Conservation (phyloP, 495 filamentous ascomycete genomes). For the Evernia prunastri region DNA sequence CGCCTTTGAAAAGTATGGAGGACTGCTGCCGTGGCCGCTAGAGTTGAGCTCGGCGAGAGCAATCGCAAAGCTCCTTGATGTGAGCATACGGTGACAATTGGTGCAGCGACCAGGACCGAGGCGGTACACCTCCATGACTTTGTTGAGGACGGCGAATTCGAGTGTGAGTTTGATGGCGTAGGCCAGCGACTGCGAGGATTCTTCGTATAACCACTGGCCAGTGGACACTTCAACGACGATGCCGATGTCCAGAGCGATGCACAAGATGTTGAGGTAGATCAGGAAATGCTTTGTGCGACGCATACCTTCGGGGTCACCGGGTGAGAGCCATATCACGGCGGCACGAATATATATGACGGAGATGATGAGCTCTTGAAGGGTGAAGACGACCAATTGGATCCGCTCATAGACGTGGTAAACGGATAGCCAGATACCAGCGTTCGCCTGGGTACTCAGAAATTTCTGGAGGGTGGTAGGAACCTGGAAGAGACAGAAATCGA, state of each 20-base stretch:
- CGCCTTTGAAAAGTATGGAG: constrained; percentile 5
- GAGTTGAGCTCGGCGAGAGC: neutral
- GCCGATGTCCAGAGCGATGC: constrained; percentile 45
- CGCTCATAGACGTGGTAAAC: constrained; percentile 55
- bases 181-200: constrained; percentile 44
- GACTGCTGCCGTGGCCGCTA: neutral
- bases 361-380: constrained; percentile 37
- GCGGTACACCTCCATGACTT: constrained; percentile 32
- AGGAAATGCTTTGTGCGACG: constrained; percentile 52
- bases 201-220: constrained; percentile 43
- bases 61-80: neutral
- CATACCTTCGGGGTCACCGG: constrained; percentile 31
- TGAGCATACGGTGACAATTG: constrained; percentile 15
- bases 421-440: constrained; percentile 30
- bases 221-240: constrained; percentile 44
- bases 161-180: constrained; percentile 52
- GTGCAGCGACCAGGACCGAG: constrained; percentile 17
- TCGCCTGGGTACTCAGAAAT: constrained; percentile 30
- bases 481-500: constrained; percentile 28
- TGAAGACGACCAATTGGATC: constrained; percentile 53
- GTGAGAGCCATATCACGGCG: constrained; percentile 31
- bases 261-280: constrained; percentile 44
- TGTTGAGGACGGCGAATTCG: constrained; percentile 48
- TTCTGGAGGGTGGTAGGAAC: constrained; percentile 30
- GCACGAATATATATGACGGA: constrained; percentile 38